Evolutionary conservation across 1,284 basidiomycete species (phyloP), one percentile per base, ranked within the genome.

Genomic region (Trichosporon sp.): DNA sequence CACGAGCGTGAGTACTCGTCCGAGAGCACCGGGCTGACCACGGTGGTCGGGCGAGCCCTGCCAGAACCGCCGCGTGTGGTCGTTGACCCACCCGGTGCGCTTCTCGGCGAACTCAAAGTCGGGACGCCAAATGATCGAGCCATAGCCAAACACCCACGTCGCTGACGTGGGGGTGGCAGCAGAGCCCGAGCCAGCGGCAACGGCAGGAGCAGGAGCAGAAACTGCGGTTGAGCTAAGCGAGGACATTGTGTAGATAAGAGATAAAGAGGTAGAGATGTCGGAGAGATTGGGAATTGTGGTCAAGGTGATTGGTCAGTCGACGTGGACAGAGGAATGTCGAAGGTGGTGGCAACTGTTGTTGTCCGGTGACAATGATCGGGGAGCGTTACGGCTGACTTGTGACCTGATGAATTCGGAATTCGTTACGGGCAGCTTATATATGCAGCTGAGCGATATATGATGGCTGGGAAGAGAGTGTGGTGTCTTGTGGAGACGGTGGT

Each of bases 81-180:
- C 78, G 4, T 91, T 88, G 66, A 94, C 85, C 46, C 83, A 71
- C 7, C 68, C 70, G 0, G 67, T 68, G 3, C 67, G 64, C 66
- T 68, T 68, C 38, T 70, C 70, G 31, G 59, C 54, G 59, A 64
- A 68, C 10, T 70, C 70, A 38, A 74, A 74, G 48, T 74, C 73
- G 32, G 73, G 73, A 35, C 73, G 73, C 73, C 73, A 74, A 67
- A 74, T 74, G 54, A 74, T 71, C 19, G 61, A 66, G 63, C 73
- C 73, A 67, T 74, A 74, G 19, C 70, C 73, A 38, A 71, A 74
- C 21, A 74, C 66, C 70, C 70, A 70, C 16, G 66, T 69, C 71
- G 59, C 59, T 8, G 59, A 16, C 14, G n/a, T 59, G 32, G 59
- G 16, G 1, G 4, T 35, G 21, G 54, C 12, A 2, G 26, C 59